Evolutionary conservation across 108 stramenopile species (phyloP).

Genomic region (Cylindrotheca closterium): DNA sequence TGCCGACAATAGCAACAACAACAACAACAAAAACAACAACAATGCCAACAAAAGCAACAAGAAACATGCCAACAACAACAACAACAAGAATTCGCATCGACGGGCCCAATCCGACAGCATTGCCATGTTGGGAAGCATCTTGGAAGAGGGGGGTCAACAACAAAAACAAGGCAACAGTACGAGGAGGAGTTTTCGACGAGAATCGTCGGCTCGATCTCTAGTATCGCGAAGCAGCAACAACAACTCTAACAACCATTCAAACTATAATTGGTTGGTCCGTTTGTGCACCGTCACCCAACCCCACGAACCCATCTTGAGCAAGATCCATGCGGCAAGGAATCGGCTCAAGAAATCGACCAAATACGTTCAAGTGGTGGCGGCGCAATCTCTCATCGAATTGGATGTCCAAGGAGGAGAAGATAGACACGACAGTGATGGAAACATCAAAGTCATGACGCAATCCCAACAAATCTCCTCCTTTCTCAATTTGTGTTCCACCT

Average conservation of each 20-base stretch:
- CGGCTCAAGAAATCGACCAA: slow-evolving; percentile 35
- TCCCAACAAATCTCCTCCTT: slow-evolving; percentile 37
- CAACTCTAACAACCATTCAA: neutral
- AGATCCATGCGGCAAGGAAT: slow-evolving; percentile 36
- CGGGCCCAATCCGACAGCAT: neutral
- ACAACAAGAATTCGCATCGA: neutral
- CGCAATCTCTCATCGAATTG: slow-evolving; percentile 26
- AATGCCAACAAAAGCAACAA: too few relatives aligned
- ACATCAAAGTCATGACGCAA: too few relatives aligned
- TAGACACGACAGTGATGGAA: slow-evolving; percentile 4
- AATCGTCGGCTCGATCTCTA: neutral
- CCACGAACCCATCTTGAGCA: slow-evolving; percentile 34
- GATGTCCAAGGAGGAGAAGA: slow-evolving; percentile 1
- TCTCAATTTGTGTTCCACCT: slow-evolving; percentile 82
- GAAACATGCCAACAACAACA: too few relatives aligned
- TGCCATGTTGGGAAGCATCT: neutral
- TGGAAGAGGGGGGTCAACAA: neutral
- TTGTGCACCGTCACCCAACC: slow-evolving; percentile 6
- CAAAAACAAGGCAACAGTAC: neutral
- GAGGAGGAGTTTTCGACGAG: neutral
- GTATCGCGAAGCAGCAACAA: neutral
- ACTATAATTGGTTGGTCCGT: neutral
- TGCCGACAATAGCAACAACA: too few relatives aligned
- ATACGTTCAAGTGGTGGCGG: slow-evolving; percentile 40
- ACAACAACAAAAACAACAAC: too few relatives aligned